phyloP scores from a whole-genome alignment of 176 grass and related monocot species.

The Panicum miliaceum region DNA sequence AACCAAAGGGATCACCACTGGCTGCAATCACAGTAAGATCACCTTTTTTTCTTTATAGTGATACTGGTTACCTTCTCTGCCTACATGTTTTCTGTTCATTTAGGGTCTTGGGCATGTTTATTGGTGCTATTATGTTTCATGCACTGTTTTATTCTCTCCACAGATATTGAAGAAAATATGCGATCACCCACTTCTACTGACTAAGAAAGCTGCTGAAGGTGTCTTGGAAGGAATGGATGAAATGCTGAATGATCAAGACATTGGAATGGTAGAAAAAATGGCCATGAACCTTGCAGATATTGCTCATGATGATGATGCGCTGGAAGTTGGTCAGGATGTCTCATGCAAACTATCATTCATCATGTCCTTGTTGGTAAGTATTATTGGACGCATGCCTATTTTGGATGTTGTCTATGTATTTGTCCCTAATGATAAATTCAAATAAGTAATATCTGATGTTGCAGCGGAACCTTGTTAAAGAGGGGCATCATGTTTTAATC shows the following conservation, averaged over 20 bases:
- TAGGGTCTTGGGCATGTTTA: not conserved
- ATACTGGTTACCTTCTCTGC: constrained; percentile 29
- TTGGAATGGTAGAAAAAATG: constrained; percentile 77
- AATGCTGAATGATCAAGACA: constrained; percentile 74
- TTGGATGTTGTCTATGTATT: constrained; percentile 18
- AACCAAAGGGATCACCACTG: constrained; percentile 62
- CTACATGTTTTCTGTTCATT: constrained; percentile 14
- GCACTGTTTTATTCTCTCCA: constrained; percentile 35
- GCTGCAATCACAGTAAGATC: constrained; percentile 78
- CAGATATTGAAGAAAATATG: constrained; percentile 98
- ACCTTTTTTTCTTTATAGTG: constrained; percentile 17
- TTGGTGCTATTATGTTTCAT: constrained; percentile 10
- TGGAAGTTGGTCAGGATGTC: constrained; percentile 64
- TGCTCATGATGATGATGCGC: constrained; percentile 49
- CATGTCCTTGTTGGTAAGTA: constrained; percentile 77
- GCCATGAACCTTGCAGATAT: constrained; percentile 84
- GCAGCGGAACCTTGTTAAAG: constrained; percentile 74
- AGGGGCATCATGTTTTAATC: constrained; percentile 80
- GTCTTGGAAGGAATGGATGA: constrained; percentile 81
- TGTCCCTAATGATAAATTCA: constrained; percentile 35
- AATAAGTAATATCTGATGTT: constrained; percentile 40
- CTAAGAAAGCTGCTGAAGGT: constrained; percentile 76
- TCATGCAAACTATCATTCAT: constrained; percentile 97
- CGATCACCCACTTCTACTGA: constrained; percentile 84
- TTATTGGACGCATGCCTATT: constrained; percentile 25